phyloP scores from a whole-genome alignment of 1,284 basidiomycete species.

The Cronartium quercuum region DNA sequence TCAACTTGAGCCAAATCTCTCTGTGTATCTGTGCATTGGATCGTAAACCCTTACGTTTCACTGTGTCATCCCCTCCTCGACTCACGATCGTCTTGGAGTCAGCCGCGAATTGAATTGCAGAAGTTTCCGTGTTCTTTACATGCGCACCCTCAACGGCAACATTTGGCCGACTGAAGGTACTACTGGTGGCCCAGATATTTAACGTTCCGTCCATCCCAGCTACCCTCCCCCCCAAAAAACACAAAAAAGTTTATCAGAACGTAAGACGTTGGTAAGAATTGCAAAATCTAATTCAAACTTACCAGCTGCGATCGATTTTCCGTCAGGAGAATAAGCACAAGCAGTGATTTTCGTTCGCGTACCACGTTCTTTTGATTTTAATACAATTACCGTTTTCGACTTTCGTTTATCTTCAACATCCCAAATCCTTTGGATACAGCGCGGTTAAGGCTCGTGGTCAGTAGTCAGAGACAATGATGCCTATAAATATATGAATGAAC shows the following conservation, averaged over 20 bases:
- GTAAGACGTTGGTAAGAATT: neutral
- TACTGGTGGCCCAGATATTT: conserved; percentile 85
- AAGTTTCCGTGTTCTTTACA: conserved; percentile 70
- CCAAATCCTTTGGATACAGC: conserved; percentile 66
- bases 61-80: conserved; percentile 83
- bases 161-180: conserved; percentile 84
- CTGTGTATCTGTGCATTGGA: neutral
- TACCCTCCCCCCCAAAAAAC: conserved; percentile 47
- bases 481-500: neutral
- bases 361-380: conserved; percentile 93
- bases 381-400: conserved; percentile 87
- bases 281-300: conserved; percentile 46
- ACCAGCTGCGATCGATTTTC: conserved; percentile 77
- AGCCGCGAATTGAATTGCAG: conserved; percentile 72
- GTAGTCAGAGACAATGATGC: conserved; percentile 18
- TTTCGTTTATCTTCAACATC: conserved; percentile 77
- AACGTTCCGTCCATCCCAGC: conserved; percentile 83
- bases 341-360: conserved; percentile 83
- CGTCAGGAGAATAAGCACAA: conserved; percentile 79
- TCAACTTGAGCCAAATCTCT: neutral
- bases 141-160: conserved; percentile 80
- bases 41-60: conserved; percentile 66
- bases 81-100: conserved; percentile 76
- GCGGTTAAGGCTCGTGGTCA: conserved; percentile 11
- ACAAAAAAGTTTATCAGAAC: neutral